phyloP scores from a whole-genome alignment of 2,329 filamentous ascomycete species.

The Fusarium solani-melongenae region DNA sequence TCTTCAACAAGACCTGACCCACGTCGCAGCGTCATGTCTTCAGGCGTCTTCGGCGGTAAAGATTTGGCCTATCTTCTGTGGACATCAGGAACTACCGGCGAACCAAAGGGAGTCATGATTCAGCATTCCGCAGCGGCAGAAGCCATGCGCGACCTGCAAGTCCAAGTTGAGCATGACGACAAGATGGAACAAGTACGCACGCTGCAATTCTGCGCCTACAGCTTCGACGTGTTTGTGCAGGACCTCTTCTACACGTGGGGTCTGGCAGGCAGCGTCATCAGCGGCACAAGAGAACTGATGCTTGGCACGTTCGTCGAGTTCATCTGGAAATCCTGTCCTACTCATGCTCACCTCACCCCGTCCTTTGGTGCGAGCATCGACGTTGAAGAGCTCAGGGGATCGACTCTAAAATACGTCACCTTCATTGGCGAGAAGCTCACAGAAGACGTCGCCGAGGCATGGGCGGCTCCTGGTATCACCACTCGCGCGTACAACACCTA shows the following conservation, averaged over 20 bases:
- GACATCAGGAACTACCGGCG: conserved; percentile 22
- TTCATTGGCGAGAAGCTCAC: conserved; percentile 26
- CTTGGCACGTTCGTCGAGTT: conserved; percentile 24
- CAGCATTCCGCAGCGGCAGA: conserved; percentile 18
- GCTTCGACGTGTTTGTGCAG: conserved; percentile 29
- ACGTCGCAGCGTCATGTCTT: not conserved
- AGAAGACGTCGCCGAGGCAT: conserved; percentile 21
- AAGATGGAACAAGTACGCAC: conserved; percentile 15
- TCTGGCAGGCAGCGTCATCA: conserved; percentile 7
- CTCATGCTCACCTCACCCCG: conserved; percentile 21
- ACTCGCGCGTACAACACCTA: conserved; percentile 24
- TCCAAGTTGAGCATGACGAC: conserved; percentile 20
- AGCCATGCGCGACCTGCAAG: conserved; percentile 22
- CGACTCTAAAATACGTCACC: conserved; percentile 16
- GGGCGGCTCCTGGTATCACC: conserved; percentile 15
- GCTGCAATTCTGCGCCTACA: conserved; percentile 16
- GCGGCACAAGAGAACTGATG: conserved; percentile 14
- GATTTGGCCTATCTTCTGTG: conserved; percentile 21
- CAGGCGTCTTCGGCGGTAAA: not conserved
- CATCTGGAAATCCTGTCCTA: conserved; percentile 21
- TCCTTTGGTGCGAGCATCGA: conserved; percentile 25
- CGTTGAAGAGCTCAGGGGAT: conserved; percentile 15
- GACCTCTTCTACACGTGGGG: conserved; percentile 27
- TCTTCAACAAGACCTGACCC: not conserved
- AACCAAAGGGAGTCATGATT: conserved; percentile 29